Evolutionary conservation across 306 rosid genomes (phyloP).

Genomic region (Canavalia gladiata): DNA sequence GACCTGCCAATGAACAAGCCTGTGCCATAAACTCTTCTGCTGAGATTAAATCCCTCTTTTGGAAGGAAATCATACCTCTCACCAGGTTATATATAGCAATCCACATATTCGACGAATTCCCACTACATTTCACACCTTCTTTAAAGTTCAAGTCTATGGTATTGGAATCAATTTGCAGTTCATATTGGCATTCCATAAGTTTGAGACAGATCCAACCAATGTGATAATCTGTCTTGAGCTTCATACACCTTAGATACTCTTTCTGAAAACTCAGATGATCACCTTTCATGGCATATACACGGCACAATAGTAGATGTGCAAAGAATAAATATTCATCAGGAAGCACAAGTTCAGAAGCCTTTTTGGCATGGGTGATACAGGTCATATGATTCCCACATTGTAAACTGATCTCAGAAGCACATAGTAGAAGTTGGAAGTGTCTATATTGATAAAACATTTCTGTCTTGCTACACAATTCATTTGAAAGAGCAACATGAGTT

Average conservation of each 20-base stretch:
- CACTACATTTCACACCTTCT: constrained; percentile 57
- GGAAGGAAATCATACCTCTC: constrained; percentile 65
- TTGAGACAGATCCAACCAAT: constrained; percentile 94
- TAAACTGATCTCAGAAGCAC: constrained; percentile 92
- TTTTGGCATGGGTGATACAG: constrained; percentile 73
- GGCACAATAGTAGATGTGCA: constrained; percentile 82
- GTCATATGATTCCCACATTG: constrained; percentile 64
- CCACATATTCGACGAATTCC: constrained; percentile 62
- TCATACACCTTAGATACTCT: constrained; percentile 75
- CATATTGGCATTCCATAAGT: constrained; percentile 65
- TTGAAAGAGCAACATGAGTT: constrained; percentile 66
- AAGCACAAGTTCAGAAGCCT: constrained; percentile 71
- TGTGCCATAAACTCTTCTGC: constrained; percentile 77
- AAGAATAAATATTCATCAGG: constrained; percentile 74
- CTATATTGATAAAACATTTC: constrained; percentile 62
- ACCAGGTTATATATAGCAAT: constrained; percentile 71
- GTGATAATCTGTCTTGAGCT: constrained; percentile 72
- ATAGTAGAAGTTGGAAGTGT: constrained; percentile 84
- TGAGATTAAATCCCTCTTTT: constrained; percentile 66
- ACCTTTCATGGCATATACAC: constrained; percentile 70
- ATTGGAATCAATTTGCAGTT: constrained; percentile 58
- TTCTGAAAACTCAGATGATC: constrained; percentile 64
- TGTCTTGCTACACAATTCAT: constrained; percentile 55
- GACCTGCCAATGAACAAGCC: constrained; percentile 74
- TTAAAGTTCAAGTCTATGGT: constrained; percentile 61